Percentiles rank a stretch among this genome's conserved stretches.
Conservation (phyloP, 2,329 filamentous ascomycete genomes). For the Colletotrichum liaoningense region DNA sequence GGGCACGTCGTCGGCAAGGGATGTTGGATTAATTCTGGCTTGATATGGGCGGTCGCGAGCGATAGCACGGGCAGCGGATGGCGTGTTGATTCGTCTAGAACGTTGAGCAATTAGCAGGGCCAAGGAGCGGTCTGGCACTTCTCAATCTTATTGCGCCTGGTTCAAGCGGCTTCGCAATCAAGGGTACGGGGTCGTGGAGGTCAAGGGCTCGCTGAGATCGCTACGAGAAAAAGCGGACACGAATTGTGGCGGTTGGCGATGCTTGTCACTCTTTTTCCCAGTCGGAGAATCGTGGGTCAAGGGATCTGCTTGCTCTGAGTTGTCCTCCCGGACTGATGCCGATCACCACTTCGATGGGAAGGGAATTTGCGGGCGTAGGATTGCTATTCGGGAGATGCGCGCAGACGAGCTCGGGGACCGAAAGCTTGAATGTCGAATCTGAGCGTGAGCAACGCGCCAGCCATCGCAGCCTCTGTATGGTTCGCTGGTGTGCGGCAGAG, state of each 20-base stretch:
- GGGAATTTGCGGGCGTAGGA: background rate
- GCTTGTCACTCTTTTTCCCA: background rate
- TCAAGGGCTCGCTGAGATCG: background rate
- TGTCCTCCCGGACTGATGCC: constrained; percentile 2
- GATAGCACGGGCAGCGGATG: constrained; percentile 1
- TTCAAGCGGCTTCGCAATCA: background rate
- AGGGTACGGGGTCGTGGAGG: background rate
- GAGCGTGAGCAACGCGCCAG: background rate
- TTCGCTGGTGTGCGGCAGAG: background rate
- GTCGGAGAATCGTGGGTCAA: background rate
- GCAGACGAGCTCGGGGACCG: background rate
- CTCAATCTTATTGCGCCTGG: constrained; percentile 3
- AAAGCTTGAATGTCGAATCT: constrained; percentile 22
- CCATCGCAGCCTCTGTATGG: background rate
- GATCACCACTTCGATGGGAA: constrained; percentile 13
- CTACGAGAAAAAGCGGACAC: background rate
- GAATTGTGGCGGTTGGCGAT: constrained; percentile 15
- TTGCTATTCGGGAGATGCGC: constrained; percentile 17
- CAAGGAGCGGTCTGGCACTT: constrained; percentile 4
- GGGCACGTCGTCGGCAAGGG: background rate
- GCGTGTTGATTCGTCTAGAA: constrained; percentile 4
- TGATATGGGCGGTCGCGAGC: background rate
- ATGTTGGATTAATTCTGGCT: background rate
- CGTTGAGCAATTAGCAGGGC: background rate
- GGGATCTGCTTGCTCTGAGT: constrained; percentile 4